Evolutionary conservation across 345 rosid genomes (phyloP).

Genomic region (Lepidium sativum): DNA sequence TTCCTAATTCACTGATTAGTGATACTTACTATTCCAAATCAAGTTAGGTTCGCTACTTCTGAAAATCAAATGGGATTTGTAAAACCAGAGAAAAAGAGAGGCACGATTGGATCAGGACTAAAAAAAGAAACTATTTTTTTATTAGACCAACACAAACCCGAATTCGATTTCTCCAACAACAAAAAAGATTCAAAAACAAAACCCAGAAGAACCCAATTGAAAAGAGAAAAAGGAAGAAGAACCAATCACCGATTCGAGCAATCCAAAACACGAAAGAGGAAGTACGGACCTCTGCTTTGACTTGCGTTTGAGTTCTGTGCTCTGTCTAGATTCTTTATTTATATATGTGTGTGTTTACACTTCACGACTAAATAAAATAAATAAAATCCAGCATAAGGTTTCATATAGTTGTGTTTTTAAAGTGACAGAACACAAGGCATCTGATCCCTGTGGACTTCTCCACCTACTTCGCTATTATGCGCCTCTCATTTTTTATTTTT

Average conservation of each 20-base stretch:
- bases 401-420: no score
- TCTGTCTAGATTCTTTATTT: not conserved
- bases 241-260: not conserved
- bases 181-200: not conserved
- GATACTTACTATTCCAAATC: not conserved
- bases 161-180: not conserved
- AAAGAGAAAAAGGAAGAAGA: not conserved
- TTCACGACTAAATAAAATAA: no score
- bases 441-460: no score
- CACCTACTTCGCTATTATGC: no score
- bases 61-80: not conserved
- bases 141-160: not conserved
- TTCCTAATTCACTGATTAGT: not conserved
- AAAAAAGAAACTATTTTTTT: not conserved
- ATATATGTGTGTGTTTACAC: no score
- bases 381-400: no score
- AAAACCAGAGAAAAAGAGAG: not conserved
- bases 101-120: not conserved
- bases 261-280: not conserved
- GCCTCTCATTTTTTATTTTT: no score
- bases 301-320: conserved; percentile 6
- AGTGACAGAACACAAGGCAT: no score
- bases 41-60: not conserved
- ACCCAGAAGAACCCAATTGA: not conserved
- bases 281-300: conserved; percentile 6